Percentiles rank a stretch among this genome's conserved stretches.
These are phyloP conservation scores for Kalmusia sp. DNA, from an alignment of 2,329 filamentous ascomycete species.

Conservation along the genomic window DNA sequence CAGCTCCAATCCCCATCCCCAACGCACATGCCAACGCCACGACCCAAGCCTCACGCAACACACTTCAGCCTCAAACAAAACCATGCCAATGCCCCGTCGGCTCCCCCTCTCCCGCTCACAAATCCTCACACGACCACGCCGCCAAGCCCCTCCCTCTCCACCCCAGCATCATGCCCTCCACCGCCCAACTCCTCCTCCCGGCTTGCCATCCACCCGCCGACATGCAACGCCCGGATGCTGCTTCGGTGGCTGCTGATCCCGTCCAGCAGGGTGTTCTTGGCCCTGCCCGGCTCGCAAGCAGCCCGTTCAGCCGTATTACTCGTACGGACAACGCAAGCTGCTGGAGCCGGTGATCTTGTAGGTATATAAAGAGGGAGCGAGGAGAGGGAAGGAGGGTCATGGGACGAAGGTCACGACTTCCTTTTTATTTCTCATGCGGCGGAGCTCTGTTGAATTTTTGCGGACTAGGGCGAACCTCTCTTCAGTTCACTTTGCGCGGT, in stretches of 20 bases:
- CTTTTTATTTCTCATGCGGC: conserved; percentile 13
- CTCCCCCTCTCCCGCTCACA: not conserved
- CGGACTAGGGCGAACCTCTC: conserved; percentile 20
- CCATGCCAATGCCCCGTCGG: not conserved
- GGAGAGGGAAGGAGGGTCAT: not conserved
- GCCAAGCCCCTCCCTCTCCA: not conserved
- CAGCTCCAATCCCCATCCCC: not conserved
- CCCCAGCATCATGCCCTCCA: not conserved
- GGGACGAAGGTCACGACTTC: not conserved
- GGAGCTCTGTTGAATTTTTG: conserved; percentile 31
- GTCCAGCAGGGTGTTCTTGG: no score
- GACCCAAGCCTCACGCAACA: not conserved
- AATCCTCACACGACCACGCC: not conserved
- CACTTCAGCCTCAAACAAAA: not conserved
- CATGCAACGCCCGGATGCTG: no score
- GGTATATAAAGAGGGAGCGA: not conserved
- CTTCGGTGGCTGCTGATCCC: no score
- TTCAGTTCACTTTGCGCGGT: not conserved
- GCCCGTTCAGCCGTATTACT: no score
- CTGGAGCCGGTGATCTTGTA: no score
- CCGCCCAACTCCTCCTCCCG: no score
- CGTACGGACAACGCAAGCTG: no score
- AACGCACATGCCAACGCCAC: not conserved
- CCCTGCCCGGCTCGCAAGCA: no score
- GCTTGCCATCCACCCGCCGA: no score